Conservation (phyloP, 495 filamentous ascomycete species). For the Xylaria cubensis region DNA sequence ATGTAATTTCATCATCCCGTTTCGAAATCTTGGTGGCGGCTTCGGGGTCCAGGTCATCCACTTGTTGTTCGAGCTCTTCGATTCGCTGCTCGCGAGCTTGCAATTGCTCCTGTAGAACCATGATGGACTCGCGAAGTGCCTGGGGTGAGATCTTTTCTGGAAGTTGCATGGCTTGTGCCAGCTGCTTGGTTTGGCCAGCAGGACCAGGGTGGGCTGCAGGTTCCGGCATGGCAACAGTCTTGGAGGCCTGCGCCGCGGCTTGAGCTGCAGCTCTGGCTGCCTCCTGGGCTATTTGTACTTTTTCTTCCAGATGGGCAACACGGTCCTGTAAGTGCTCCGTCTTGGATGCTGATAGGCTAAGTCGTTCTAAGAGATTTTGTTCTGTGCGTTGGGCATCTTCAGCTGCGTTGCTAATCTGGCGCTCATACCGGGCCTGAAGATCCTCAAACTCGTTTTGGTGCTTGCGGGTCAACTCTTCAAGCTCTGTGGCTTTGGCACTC, state of each 20-base stretch:
- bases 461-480: constrained; percentile 69
- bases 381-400: constrained; percentile 77
- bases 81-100: constrained; percentile 90
- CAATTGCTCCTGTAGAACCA: constrained; percentile 94
- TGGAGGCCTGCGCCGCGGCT: constrained; percentile 84
- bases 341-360: constrained; percentile 81
- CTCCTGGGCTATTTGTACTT: constrained; percentile 86
- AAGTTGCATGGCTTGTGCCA: constrained; percentile 59
- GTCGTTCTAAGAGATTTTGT: constrained; percentile 69
- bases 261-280: constrained; percentile 87
- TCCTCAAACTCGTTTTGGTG: constrained; percentile 78
- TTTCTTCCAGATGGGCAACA: constrained; percentile 82
- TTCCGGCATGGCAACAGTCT: constrained; percentile 60
- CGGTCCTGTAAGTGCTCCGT: constrained; percentile 80
- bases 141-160: constrained; percentile 92
- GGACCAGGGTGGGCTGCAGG: constrained; percentile 37
- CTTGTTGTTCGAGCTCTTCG: constrained; percentile 79
- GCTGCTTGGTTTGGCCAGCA: constrained; percentile 50
- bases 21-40: constrained; percentile 82
- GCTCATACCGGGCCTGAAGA: constrained; percentile 71
- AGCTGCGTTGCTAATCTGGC: constrained; percentile 70
- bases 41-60: constrained; percentile 71
- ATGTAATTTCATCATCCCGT: constrained; percentile 89
- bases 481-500: constrained; percentile 58
- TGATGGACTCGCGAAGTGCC: constrained; percentile 91